Evolutionary conservation across 371 early-diverging fungal genomes (phyloP).

Genomic region (Mortierella sp.): DNA sequence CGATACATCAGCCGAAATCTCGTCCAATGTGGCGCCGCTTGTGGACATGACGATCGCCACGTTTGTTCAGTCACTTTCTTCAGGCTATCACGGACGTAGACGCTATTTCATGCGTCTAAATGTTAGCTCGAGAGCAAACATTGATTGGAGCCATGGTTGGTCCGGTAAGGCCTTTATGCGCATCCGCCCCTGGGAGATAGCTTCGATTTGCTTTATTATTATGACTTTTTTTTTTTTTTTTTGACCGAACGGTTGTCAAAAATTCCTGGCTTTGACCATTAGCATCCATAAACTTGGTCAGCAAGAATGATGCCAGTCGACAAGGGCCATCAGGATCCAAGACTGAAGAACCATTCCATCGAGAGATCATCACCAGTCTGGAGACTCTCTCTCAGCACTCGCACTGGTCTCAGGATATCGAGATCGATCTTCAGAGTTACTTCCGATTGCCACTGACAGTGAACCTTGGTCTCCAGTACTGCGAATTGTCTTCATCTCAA

Average conservation of each 20-base stretch:
- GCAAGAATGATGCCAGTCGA: neutral
- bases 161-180: conserved; percentile 17
- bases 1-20: neutral
- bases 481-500: neutral
- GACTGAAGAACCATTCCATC: neutral
- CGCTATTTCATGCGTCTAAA: conserved; percentile 13
- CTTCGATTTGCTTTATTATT: neutral
- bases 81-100: neutral
- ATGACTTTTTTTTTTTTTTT: neutral
- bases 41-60: conserved; percentile 4
- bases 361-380: conserved; percentile 3
- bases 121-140: conserved; percentile 10
- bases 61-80: conserved; percentile 14
- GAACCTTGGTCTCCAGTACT: conserved; percentile 11
- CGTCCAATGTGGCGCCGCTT: neutral
- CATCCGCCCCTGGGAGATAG: neutral
- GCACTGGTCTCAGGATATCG: conserved; percentile 12
- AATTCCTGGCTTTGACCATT: neutral
- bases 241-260: no score
- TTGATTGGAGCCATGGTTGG: conserved; percentile 40
- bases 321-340: neutral
- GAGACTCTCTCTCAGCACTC: conserved; percentile 14
- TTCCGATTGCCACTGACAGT: conserved; percentile 13
- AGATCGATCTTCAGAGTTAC: conserved; percentile 8
- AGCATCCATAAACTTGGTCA: conserved; percentile 10